These are phyloP conservation scores for Rhodotorula sp. DNA, from an alignment of 1,284 basidiomycete genomes.

Conservation along the genomic window DNA sequence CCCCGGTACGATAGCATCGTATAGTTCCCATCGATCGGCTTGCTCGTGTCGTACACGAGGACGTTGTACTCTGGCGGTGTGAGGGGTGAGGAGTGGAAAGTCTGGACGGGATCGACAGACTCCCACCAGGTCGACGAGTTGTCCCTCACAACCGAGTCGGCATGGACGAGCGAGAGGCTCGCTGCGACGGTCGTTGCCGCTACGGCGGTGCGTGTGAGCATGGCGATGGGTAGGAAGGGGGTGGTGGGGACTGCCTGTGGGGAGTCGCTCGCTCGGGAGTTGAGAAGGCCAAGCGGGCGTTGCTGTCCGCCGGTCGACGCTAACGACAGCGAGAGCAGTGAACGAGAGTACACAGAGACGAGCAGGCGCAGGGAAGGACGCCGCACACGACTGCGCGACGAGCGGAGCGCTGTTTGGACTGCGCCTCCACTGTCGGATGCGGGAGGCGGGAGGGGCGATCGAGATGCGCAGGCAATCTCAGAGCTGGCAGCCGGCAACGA, in stretches of 20 bases:
- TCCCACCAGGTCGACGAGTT: background rate
- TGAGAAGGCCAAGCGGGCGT: background rate
- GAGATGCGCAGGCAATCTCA: no score
- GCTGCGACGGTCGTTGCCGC: background rate
- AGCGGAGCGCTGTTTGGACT: no score
- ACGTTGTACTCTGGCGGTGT: constrained; percentile 8
- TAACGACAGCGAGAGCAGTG: background rate
- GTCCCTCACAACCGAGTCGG: constrained; percentile 5
- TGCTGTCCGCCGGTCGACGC: background rate
- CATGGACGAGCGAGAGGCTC: background rate
- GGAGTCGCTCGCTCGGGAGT: background rate
- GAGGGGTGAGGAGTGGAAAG: constrained; percentile 6
- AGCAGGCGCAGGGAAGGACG: background rate
- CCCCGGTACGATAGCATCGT: constrained; percentile 13
- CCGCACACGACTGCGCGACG: no score
- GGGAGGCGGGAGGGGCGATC: no score
- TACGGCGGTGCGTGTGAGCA: background rate
- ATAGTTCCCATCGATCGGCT: background rate
- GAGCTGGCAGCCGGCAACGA: no score
- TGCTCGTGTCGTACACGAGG: background rate
- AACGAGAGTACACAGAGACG: background rate
- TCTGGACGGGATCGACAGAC: constrained; percentile 8
- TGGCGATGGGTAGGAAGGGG: background rate
- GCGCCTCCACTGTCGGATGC: no score
- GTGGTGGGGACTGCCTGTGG: background rate